Percentiles rank a stretch among this genome's conserved stretches.
phyloP scores from a whole-genome alignment of 257 asterid species.

The Solanum virginianum region DNA sequence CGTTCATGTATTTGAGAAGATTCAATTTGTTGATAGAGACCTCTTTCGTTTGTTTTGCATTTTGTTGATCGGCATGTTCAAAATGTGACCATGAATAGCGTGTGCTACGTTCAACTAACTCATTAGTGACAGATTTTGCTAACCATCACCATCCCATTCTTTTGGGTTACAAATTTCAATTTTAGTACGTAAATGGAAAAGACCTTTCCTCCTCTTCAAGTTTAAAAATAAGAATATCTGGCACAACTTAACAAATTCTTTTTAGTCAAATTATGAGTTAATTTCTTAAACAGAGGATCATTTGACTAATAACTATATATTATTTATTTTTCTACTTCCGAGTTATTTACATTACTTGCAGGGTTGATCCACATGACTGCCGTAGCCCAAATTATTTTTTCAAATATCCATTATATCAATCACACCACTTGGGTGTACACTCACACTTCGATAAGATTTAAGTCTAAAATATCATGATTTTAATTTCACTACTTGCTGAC shows the following conservation, averaged over 20 bases:
- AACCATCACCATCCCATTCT: constrained; percentile 1
- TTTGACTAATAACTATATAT: not conserved
- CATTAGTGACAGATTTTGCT: not conserved
- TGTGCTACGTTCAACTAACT: not conserved
- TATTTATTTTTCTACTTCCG: not conserved
- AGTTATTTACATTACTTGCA: not conserved
- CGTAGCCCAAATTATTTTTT: not conserved
- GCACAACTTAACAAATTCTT: not conserved
- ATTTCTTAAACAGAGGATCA: no score
- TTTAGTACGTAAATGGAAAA: not conserved
- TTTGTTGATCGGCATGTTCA: not conserved
- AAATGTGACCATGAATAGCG: not conserved
- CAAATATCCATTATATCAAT: not conserved
- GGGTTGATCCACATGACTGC: not conserved
- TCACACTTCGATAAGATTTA: not conserved
- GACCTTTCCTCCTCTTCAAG: not conserved
- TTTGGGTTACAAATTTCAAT: not conserved
- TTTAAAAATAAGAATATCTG: not conserved
- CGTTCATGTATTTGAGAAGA: not conserved
- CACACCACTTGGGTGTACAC: not conserved
- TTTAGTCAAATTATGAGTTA: not conserved
- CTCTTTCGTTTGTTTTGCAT: not conserved
- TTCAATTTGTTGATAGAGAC: not conserved
- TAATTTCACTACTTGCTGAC: not conserved
- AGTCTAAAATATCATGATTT: not conserved